phyloP scores from a whole-genome alignment of 768 basidiomycete genomes.

The Lactarius vividus region DNA sequence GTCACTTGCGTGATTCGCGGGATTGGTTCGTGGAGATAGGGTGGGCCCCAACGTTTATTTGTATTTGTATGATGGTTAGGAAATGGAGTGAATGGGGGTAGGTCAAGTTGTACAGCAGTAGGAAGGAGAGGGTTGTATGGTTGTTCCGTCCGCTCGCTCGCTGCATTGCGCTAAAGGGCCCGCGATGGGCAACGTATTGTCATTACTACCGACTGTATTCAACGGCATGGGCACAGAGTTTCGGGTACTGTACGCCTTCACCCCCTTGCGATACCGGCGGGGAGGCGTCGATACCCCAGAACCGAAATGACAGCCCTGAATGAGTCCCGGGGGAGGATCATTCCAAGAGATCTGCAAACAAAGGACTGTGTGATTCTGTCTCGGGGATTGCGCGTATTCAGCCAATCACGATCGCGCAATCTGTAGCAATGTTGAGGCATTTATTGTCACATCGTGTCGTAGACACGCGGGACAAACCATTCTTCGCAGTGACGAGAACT shows the following conservation, averaged over 20 bases:
- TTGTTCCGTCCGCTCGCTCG: neutral
- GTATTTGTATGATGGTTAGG: neutral
- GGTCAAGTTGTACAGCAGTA: neutral
- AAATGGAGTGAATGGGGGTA: neutral
- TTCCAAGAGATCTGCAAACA: constrained; percentile 6
- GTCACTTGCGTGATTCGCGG: constrained; percentile 22
- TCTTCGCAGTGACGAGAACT: neutral
- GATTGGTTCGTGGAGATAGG: constrained; percentile 13
- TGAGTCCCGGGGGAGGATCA: neutral
- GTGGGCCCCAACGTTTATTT: constrained; percentile 4
- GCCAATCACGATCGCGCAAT: neutral
- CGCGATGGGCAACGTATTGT: neutral
- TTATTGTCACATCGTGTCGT: neutral
- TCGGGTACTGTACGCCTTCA: neutral
- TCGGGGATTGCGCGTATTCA: neutral
- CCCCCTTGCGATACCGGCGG: neutral
- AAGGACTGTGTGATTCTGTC: neutral
- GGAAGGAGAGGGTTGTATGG: neutral
- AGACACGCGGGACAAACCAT: neutral
- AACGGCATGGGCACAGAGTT: neutral
- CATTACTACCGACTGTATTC: neutral
- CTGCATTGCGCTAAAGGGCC: neutral
- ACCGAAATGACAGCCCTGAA: neutral
- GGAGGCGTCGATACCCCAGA: neutral
- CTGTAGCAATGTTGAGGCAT: neutral